Evolutionary conservation across 768 basidiomycete species (phyloP), one percentile per base, ranked within the genome.

Genomic region (Mycena alexandri): DNA sequence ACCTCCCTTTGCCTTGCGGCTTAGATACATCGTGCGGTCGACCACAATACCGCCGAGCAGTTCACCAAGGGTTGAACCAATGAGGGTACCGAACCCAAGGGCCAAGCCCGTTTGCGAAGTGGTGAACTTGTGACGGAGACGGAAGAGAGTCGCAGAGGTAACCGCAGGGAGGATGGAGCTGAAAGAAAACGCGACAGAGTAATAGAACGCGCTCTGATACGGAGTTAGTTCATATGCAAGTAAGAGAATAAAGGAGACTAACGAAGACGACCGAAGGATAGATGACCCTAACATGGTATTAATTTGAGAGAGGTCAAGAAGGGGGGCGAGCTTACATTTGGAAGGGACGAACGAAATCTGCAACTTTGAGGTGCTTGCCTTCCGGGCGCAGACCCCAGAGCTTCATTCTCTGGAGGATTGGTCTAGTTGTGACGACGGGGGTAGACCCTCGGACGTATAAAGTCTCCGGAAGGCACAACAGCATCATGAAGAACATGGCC

Each of bases 381-480:
- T 65, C 66, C 8, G 70, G 70, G 16, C 70, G 65, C 5, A 67
- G 55, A 25, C 62, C 63, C 66, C 66, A 71, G 3, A 71, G 43
- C 10, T 44, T 50, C 60, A 71, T 38, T 25, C 69, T 56, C 19
- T 62, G 65, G 22, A 71, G 61, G 19, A 71, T 61, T 8, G 70
- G 65, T 53, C 34, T 43, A 54, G 25, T 53, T 9, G 69, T 71
- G 0, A 43, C 55, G 29, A 71, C 66, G 2, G 66, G 66, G 0
- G 44, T 69, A 16, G 65, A 73, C 1, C 47, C 63, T 34, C 61
- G 41, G 2, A 62, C 48, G 44, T 70, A 73, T 2, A 71, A 33
- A 2, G 70, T 71, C 63, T 71, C 70, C 14, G 70, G 70, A 19
- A 71, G 71, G 61, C 71, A 71, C 64, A 69, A 69, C 36, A 71